phyloP scores from a whole-genome alignment of 495 filamentous ascomycete genomes.

The Emericellopsis terricola region DNA sequence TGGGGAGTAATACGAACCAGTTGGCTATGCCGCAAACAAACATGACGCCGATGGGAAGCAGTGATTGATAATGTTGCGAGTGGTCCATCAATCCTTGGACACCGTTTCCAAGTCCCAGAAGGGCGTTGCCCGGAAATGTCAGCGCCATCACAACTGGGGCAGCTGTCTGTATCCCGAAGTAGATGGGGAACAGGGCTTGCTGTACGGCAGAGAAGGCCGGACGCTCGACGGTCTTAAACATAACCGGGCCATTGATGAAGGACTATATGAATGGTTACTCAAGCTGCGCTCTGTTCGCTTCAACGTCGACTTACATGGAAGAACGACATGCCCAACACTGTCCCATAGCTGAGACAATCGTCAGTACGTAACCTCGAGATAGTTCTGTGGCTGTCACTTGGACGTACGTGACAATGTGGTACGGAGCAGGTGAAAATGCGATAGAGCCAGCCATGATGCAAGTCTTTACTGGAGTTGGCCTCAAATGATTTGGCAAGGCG shows the following conservation, averaged over 20 bases:
- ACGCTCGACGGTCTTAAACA: slow-evolving; percentile 55
- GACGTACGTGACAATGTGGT: slow-evolving; percentile 57
- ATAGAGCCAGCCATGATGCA: slow-evolving; percentile 9
- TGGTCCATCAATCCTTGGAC: slow-evolving; percentile 36
- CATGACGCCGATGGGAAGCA: slow-evolving; percentile 47
- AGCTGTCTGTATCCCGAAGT: slow-evolving; percentile 65
- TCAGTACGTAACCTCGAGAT: not conserved
- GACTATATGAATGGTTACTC: slow-evolving; percentile 26
- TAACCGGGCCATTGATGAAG: slow-evolving; percentile 60
- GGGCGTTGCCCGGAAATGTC: slow-evolving; percentile 47
- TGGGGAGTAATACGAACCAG: slow-evolving; percentile 46
- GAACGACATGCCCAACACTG: slow-evolving; percentile 58
- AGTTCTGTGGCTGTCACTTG: not conserved
- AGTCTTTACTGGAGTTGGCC: too few relatives aligned
- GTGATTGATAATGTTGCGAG: slow-evolving; percentile 35
- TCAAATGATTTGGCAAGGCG: too few relatives aligned
- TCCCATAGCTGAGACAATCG: slow-evolving; percentile 44
- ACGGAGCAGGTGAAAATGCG: slow-evolving; percentile 45
- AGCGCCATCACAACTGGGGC: slow-evolving; percentile 56
- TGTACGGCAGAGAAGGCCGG: slow-evolving; percentile 70
- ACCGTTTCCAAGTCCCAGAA: slow-evolving; percentile 17
- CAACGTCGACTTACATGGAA: slow-evolving; percentile 41
- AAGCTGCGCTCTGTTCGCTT: not conserved
- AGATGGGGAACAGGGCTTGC: slow-evolving; percentile 62
- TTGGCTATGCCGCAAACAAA: slow-evolving; percentile 49